Percentiles rank a stretch among this genome's conserved stretches.
These are phyloP conservation scores for Orbilia quercus DNA, from an alignment of 2,329 filamentous ascomycete genomes.

Conservation along the genomic window DNA sequence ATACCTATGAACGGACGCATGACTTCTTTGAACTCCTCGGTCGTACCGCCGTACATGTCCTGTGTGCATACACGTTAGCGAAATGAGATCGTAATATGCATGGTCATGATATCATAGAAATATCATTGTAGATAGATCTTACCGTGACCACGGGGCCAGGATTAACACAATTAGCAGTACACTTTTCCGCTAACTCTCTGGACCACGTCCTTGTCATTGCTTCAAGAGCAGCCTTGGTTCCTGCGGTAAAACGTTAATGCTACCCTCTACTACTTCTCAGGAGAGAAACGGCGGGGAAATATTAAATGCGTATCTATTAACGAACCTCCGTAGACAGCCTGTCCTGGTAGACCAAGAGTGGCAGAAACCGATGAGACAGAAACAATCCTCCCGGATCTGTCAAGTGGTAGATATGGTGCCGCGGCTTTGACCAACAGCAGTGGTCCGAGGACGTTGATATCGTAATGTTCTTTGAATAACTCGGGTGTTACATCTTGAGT, in stretches of 20 bases:
- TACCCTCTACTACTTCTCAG: slow-evolving; percentile 62
- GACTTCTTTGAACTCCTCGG: slow-evolving; percentile 69
- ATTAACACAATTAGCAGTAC: slow-evolving; percentile 75
- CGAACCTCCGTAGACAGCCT: slow-evolving; percentile 41
- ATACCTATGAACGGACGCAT: slow-evolving; percentile 70
- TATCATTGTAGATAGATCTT: neutral
- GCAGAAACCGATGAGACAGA: slow-evolving; percentile 72
- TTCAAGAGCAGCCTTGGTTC: slow-evolving; percentile 75
- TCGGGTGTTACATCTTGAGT: slow-evolving; percentile 72
- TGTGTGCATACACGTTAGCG: slow-evolving; percentile 5
- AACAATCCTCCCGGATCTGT: slow-evolving; percentile 74
- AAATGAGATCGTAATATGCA: neutral
- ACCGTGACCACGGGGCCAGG: slow-evolving; percentile 73
- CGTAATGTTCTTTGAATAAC: slow-evolving; percentile 78
- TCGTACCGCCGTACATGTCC: slow-evolving; percentile 73
- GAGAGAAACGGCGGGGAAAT: neutral
- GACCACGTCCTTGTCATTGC: slow-evolving; percentile 77
- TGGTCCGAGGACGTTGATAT: slow-evolving; percentile 84
- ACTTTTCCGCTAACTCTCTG: slow-evolving; percentile 71
- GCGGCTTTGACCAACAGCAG: slow-evolving; percentile 80
- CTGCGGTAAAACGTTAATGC: slow-evolving; percentile 72
- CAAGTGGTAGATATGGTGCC: slow-evolving; percentile 74
- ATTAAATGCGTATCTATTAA: neutral
- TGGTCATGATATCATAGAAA: neutral
- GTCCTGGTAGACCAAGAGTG: slow-evolving; percentile 66